phyloP scores from a whole-genome alignment of 768 basidiomycete genomes.

The Amanita exitialis region DNA sequence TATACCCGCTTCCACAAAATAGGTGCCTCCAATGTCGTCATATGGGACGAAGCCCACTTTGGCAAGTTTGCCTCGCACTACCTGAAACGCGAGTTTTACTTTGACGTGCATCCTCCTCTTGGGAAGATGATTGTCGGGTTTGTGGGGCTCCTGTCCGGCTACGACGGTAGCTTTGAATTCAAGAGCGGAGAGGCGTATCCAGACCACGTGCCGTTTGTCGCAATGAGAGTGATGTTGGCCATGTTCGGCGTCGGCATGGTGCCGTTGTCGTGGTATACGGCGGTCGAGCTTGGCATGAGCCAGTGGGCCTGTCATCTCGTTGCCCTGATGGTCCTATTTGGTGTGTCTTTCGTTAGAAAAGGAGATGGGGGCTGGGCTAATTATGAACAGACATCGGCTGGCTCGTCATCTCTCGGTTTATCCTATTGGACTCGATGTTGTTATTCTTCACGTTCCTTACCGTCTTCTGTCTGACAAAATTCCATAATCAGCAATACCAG shows the following conservation, averaged over 20 bases:
- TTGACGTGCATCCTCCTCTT: constrained; percentile 96
- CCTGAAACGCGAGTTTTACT: constrained; percentile 98
- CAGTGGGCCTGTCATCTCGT: constrained; percentile 85
- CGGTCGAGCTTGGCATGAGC: constrained; percentile 89
- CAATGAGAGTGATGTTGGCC: constrained; percentile 93
- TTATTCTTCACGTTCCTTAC: constrained; percentile 98
- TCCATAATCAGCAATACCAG: constrained; percentile 96
- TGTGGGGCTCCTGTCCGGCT: constrained; percentile 84
- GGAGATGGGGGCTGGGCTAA: neutral
- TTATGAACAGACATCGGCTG: constrained; percentile 77
- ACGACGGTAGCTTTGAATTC: constrained; percentile 89
- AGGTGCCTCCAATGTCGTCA: constrained; percentile 73
- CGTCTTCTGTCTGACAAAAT: constrained; percentile 89
- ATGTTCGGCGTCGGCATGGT: constrained; percentile 94
- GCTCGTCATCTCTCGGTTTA: constrained; percentile 94
- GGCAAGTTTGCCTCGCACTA: constrained; percentile 99
- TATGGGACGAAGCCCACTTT: constrained; percentile 99
- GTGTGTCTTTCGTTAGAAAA: constrained; percentile 34
- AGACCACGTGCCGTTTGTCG: constrained; percentile 76
- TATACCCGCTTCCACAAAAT: constrained; percentile 94
- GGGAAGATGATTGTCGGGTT: constrained; percentile 99
- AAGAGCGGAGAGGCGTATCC: constrained; percentile 87
- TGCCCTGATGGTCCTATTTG: constrained; percentile 87
- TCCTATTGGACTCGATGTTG: constrained; percentile 97
- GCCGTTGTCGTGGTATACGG: constrained; percentile 94